Evolutionary conservation across 2,329 filamentous ascomycete genomes (phyloP).

Genomic region (Cercospora citrullina): DNA sequence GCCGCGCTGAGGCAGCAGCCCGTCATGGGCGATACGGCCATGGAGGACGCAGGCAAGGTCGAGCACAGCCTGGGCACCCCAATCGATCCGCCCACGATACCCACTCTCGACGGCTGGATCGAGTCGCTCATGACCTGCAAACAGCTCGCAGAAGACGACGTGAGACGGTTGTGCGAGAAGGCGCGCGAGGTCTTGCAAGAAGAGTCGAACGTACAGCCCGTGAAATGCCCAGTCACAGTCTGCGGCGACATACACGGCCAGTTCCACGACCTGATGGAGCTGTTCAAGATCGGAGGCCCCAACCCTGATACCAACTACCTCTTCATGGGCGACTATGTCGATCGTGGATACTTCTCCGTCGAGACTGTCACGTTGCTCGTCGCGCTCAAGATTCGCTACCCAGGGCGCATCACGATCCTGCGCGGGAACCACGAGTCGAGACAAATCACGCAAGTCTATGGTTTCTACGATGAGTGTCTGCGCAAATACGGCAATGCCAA

Average conservation of each 20-base stretch:
- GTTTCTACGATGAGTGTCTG: slow-evolving; percentile 98
- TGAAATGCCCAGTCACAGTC: slow-evolving; percentile 98
- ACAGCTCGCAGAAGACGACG: slow-evolving; percentile 90
- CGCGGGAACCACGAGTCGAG: slow-evolving; percentile 98
- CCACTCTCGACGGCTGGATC: slow-evolving; percentile 96
- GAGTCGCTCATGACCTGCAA: slow-evolving; percentile 98
- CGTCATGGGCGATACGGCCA: slow-evolving; percentile 75
- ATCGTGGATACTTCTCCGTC: slow-evolving; percentile 97
- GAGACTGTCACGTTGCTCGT: slow-evolving; percentile 97
- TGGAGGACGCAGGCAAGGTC: slow-evolving; percentile 93
- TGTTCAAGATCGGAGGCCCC: slow-evolving; percentile 97
- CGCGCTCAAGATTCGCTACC: slow-evolving; percentile 95
- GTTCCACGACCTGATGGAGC: slow-evolving; percentile 98
- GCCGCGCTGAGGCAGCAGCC: slow-evolving; percentile 37
- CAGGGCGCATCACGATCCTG: slow-evolving; percentile 95
- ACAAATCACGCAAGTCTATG: slow-evolving; percentile 98
- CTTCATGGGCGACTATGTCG: slow-evolving; percentile 99
- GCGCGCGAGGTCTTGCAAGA: slow-evolving; percentile 95
- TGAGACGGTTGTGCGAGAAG: slow-evolving; percentile 97
- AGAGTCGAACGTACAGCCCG: slow-evolving; percentile 97
- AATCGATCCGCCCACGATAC: slow-evolving; percentile 85
- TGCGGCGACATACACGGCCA: slow-evolving; percentile 99
- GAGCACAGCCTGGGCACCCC: slow-evolving; percentile 69
- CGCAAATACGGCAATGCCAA: slow-evolving; percentile 99
- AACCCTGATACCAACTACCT: slow-evolving; percentile 99